Conservation (phyloP, 164 flowering plant genomes). For the Kingdonia uniflora region DNA sequence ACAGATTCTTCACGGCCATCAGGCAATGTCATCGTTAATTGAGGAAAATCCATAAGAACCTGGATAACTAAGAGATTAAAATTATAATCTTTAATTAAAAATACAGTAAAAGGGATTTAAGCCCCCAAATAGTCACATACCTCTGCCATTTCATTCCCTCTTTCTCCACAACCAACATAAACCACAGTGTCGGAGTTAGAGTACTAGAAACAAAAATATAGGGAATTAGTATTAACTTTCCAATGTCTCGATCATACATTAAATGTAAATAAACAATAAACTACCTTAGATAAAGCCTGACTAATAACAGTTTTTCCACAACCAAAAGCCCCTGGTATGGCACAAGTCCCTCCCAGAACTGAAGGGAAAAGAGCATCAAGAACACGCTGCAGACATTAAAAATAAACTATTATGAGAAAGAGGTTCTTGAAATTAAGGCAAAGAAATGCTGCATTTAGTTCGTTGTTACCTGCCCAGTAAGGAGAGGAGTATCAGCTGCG, state of each 20-base stretch:
- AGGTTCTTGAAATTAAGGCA: neutral
- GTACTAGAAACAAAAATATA: constrained; percentile 50
- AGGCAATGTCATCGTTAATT: constrained; percentile 99
- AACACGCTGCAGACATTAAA: constrained; percentile 68
- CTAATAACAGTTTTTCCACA: constrained; percentile 99
- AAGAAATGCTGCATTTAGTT: neutral
- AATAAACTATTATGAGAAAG: neutral
- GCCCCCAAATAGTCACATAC: constrained; percentile 19
- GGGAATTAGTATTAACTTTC: neutral
- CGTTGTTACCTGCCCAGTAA: constrained; percentile 84
- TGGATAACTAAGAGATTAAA: constrained; percentile 11
- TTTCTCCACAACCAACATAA: constrained; percentile 99
- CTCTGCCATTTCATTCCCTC: constrained; percentile 99
- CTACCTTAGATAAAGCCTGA: constrained; percentile 98
- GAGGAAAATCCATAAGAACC: constrained; percentile 99
- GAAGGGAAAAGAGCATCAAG: constrained; percentile 99
- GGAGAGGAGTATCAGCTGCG: constrained; percentile 97
- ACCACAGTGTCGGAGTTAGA: constrained; percentile 98
- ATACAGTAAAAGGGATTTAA: too few relatives aligned
- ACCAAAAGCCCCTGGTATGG: constrained; percentile 99
- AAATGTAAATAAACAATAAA: neutral
- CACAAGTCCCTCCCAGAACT: constrained; percentile 99
- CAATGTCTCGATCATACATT: neutral
- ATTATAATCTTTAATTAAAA: neutral
- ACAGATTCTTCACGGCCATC: constrained; percentile 99